Conservation (phyloP, 192 early-diverging fungal genomes). For the Coemansia sp. region DNA sequence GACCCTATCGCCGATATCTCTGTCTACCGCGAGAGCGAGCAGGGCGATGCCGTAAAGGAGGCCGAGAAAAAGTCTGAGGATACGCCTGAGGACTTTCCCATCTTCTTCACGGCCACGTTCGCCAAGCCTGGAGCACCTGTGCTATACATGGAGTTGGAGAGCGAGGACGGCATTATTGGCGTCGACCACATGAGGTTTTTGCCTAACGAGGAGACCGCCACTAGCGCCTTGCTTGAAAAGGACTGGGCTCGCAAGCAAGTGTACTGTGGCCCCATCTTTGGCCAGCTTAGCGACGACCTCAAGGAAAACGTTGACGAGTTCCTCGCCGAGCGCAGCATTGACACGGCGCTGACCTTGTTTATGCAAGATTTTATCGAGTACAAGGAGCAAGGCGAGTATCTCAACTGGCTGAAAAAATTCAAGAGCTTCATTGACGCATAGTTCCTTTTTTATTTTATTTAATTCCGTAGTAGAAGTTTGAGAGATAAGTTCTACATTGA, state of each 20-base stretch:
- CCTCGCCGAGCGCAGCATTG: constrained; percentile 88
- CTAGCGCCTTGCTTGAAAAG: constrained; percentile 68
- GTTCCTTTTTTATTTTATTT: neutral
- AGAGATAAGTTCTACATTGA: no score
- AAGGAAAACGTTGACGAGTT: constrained; percentile 72
- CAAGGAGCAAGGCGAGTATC: constrained; percentile 97
- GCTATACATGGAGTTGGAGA: constrained; percentile 77
- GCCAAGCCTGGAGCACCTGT: constrained; percentile 76
- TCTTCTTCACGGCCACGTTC: constrained; percentile 79
- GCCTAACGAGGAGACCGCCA: constrained; percentile 65
- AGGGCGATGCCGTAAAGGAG: constrained; percentile 56
- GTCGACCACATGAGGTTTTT: constrained; percentile 80
- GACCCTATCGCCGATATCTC: constrained; percentile 65
- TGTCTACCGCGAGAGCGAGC: constrained; percentile 58
- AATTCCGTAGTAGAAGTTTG: neutral
- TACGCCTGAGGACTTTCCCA: constrained; percentile 70
- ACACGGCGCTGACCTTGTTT: constrained; percentile 80
- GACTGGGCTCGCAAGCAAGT: constrained; percentile 86
- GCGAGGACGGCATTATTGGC: constrained; percentile 82
- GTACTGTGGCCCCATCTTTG: constrained; percentile 92
- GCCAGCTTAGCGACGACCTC: constrained; percentile 83
- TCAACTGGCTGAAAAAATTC: constrained; percentile 81
- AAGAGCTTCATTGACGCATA: constrained; percentile 72
- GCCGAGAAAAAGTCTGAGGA: constrained; percentile 67
- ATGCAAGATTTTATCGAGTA: constrained; percentile 86